Base-by-base conservation (phyloP, 2,329 filamentous ascomycete species). In the Ophiostoma quercus region DNA sequence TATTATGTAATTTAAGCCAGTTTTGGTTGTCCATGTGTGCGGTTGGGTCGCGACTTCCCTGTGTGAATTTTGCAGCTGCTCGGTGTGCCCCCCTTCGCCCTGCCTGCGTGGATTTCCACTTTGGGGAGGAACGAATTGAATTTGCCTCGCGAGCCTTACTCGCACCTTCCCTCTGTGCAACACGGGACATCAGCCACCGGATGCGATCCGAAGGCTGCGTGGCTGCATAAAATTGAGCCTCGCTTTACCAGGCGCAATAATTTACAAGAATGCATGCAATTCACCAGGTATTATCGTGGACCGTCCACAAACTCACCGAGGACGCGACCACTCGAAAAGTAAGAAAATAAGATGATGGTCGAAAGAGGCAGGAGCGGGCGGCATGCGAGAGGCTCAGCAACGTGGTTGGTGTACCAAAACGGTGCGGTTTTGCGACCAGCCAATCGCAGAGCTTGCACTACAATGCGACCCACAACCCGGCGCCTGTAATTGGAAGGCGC, bases 111-210 rank as follows among this genome's bases (percentile, higher is more conserved):
- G 57, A 34, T 67, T 57, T 51, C 51, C 8, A 11, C 14, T 25
- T 25, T 67, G 19, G 25, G 39, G 66, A 67, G 43, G 43, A 67
- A 25, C 51, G 51, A 57, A 57, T 57, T 25, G 51, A 32, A 62
- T 62, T 62, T 25, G 57, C 57, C 57, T 32, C 57, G 25, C 7
- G 25, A 62, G 57, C 57, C 57, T 62, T 32, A 25, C 57, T 16
- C 12, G 22, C 22, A 16, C 25, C 22, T 62, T 62, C 57, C 25
- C 32, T 22, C n/a, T 62, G 57, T 32, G 57, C 14, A 62, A 62
- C 25, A 5, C 22, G 14, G 25, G 11, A 5, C 12, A 25, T 22
- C 4, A 57, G 51, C 25, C 57, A 32, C 22, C 57, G 57, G 57
- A 62, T 16, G n/a, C 8, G 25, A 32, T 62, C 57, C 57, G 57